A percentile compares a stretch with the other conserved stretches of the same genome.
Evolutionary conservation across 495 filamentous ascomycete genomes (phyloP).

Genomic region (Pyrenula massariospora): DNA sequence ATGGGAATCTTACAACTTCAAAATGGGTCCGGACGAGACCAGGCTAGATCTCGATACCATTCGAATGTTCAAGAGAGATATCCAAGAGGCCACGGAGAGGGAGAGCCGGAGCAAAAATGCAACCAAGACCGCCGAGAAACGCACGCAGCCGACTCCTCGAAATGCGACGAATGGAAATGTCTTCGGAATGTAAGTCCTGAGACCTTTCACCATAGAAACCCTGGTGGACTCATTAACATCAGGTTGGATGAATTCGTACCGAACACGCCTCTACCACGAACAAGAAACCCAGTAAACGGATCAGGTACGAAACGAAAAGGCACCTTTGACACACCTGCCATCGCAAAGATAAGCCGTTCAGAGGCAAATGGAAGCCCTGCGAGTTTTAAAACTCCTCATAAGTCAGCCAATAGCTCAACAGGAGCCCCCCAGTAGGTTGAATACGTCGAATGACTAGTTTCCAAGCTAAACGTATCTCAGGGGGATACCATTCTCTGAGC

Average conservation of each 20-base stretch:
- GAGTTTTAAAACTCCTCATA: slow-evolving; percentile 13
- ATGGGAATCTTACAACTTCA: slow-evolving; percentile 95
- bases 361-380: slow-evolving; percentile 21
- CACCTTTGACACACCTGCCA: slow-evolving; percentile 43
- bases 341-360: slow-evolving; percentile 37
- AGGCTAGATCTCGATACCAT: slow-evolving; percentile 57
- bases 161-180: slow-evolving; percentile 52
- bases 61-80: slow-evolving; percentile 68
- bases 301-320: slow-evolving; percentile 51
- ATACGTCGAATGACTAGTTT: slow-evolving; percentile 16
- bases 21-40: slow-evolving; percentile 69
- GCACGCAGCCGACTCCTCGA: slow-evolving; percentile 53
- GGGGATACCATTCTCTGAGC: slow-evolving; percentile 52
- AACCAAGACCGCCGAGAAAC: slow-evolving; percentile 49
- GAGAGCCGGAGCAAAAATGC: slow-evolving; percentile 47
- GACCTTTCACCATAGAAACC: too few species aligned
- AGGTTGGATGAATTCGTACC: slow-evolving; percentile 73
- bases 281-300: slow-evolving; percentile 33
- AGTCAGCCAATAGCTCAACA: slow-evolving; percentile 11
- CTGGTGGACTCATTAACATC: slow-evolving; percentile 3
- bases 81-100: slow-evolving; percentile 74
- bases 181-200: slow-evolving; percentile 75
- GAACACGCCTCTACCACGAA: slow-evolving; percentile 47
- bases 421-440: slow-evolving; percentile 7
- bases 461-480: slow-evolving; percentile 21